phyloP scores from a whole-genome alignment of 2,329 filamentous ascomycete genomes.

The Diaporthe australafricana region DNA sequence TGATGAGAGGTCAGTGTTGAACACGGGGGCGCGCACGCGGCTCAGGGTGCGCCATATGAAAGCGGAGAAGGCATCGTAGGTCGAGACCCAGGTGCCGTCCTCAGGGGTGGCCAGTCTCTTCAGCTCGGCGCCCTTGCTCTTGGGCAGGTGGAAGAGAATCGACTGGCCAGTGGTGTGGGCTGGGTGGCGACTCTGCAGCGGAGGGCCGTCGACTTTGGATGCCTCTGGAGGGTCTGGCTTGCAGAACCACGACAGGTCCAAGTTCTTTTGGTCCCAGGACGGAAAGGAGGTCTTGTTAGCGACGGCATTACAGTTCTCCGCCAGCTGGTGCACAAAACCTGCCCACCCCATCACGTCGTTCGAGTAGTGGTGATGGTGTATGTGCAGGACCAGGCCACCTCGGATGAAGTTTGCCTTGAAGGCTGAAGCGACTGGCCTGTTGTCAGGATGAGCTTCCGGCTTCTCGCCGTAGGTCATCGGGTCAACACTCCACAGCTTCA shows the following conservation, averaged over 20 bases:
- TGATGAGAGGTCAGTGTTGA: slow-evolving; percentile 44
- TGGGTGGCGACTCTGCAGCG: slow-evolving; percentile 44
- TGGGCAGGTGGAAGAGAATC: slow-evolving; percentile 56
- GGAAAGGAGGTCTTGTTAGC: slow-evolving; percentile 44
- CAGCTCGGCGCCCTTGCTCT: slow-evolving; percentile 54
- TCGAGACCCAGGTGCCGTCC: slow-evolving; percentile 55
- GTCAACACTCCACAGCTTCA: slow-evolving; percentile 48
- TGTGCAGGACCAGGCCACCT: slow-evolving; percentile 55
- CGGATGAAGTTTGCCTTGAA: slow-evolving; percentile 56
- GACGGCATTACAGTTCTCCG: slow-evolving; percentile 51
- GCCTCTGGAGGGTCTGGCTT: slow-evolving; percentile 44
- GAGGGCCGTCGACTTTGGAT: slow-evolving; percentile 47
- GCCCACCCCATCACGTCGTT: slow-evolving; percentile 57
- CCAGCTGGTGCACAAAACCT: slow-evolving; percentile 51
- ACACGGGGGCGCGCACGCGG: slow-evolving; percentile 48
- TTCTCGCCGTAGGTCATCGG: slow-evolving; percentile 54
- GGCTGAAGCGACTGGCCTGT: slow-evolving; percentile 48
- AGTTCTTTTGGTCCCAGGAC: slow-evolving; percentile 48
- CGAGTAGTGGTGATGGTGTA: slow-evolving; percentile 56
- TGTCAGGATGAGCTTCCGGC: slow-evolving; percentile 50
- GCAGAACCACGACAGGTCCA: slow-evolving; percentile 50
- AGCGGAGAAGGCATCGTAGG: slow-evolving; percentile 57
- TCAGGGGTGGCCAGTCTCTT: slow-evolving; percentile 50
- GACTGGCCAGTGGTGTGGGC: slow-evolving; percentile 41
- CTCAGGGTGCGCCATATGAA: slow-evolving; percentile 55